phyloP scores from a whole-genome alignment of 2,329 filamentous ascomycete genomes.

The Penicillium sclerotigenum region DNA sequence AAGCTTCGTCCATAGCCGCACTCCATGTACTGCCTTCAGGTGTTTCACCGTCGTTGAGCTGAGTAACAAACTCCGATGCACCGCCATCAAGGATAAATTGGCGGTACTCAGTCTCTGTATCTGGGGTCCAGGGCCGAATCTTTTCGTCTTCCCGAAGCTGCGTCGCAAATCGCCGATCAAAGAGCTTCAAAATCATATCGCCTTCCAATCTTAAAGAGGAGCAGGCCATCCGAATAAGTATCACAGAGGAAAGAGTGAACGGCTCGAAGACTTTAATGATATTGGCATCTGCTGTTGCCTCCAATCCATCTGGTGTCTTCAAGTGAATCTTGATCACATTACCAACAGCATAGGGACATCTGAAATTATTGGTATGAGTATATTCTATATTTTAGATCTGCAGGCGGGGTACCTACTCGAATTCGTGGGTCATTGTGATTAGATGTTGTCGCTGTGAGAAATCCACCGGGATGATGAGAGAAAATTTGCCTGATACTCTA shows the following conservation, averaged over 20 bases:
- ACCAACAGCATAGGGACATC: slow-evolving; percentile 8
- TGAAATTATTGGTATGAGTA: not conserved
- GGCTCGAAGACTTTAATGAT: slow-evolving; percentile 17
- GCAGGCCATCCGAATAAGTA: slow-evolving; percentile 11
- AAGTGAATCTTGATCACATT: slow-evolving; percentile 3
- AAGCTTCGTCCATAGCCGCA: slow-evolving; percentile 15
- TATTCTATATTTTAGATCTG: no score
- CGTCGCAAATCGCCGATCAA: slow-evolving; percentile 19
- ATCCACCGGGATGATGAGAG: no score
- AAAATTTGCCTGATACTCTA: no score
- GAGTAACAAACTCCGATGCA: not conserved
- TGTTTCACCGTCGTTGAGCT: slow-evolving; percentile 1
- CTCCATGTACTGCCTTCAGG: slow-evolving; percentile 7
- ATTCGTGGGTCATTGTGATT: no score
- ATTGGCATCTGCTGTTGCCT: not conserved
- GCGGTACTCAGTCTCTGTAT: slow-evolving; percentile 14
- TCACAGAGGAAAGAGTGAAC: slow-evolving; percentile 16
- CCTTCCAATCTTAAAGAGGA: slow-evolving; percentile 3
- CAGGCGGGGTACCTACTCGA: no score
- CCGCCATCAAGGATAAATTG: slow-evolving; percentile 14
- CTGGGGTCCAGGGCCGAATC: slow-evolving; percentile 9
- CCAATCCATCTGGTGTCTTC: not conserved
- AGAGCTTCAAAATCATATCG: slow-evolving; percentile 19
- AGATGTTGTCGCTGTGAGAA: no score
- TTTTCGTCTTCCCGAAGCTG: slow-evolving; percentile 11